Conservation (phyloP, 768 basidiomycete species). For the Rhodotorula toruloides region DNA sequence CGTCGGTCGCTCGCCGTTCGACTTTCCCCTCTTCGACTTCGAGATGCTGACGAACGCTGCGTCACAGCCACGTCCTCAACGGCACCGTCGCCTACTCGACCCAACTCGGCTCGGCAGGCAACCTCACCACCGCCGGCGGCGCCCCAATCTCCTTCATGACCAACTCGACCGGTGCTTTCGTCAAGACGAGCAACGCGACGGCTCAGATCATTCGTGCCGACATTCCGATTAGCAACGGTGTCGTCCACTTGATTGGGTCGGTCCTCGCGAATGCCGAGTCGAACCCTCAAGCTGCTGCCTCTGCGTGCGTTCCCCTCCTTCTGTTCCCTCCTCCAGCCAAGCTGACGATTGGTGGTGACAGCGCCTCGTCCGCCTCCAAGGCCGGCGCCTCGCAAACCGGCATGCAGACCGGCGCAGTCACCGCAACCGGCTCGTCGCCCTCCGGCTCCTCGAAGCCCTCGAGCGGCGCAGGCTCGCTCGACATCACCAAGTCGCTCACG, state of each 20-base stretch:
- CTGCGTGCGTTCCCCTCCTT: conserved; percentile 43
- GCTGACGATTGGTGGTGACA: too few species aligned
- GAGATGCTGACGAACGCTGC: not conserved
- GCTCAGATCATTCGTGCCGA: conserved; percentile 46
- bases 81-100: conserved; percentile 47
- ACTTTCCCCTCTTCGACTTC: not conserved
- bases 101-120: conserved; percentile 28
- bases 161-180: conserved; percentile 45
- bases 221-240: conserved; percentile 27
- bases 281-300: conserved; percentile 45
- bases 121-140: conserved; percentile 47
- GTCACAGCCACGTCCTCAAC: conserved; percentile 46
- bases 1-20: not conserved
- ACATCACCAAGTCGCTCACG: too few species aligned
- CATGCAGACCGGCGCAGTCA: conserved; percentile 1
- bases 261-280: conserved; percentile 47
- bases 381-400: conserved; percentile 3
- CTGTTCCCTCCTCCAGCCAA: not conserved
- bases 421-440: too few species aligned
- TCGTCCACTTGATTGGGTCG: conserved; percentile 44
- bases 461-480: too few species aligned
- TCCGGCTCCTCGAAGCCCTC: too few species aligned
- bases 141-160: conserved; percentile 45
- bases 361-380: conserved; percentile 7
- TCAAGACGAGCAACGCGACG: conserved; percentile 43